Conservation (phyloP, 768 basidiomycete genomes). For the Podaxis carcinomalis region DNA sequence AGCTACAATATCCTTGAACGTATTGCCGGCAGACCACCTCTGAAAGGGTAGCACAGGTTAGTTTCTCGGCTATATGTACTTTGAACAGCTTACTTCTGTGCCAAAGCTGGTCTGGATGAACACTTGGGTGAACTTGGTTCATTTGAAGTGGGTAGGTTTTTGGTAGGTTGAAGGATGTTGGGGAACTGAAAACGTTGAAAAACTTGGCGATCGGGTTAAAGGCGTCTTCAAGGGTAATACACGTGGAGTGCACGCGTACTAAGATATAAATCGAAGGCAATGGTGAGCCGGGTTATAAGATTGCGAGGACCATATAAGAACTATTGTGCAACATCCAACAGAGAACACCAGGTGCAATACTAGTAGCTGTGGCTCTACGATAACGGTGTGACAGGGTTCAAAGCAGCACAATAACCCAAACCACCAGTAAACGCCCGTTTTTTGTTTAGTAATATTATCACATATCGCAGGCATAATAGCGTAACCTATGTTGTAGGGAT, state of each 20-base stretch:
- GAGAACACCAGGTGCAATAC: not conserved
- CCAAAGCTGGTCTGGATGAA: constrained; percentile 5
- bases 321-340: not conserved
- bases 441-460: not conserved
- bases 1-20: constrained; percentile 10
- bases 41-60: not conserved
- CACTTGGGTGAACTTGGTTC: not conserved
- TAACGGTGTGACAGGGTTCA: not conserved
- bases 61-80: not conserved
- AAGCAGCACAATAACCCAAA: not conserved
- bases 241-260: constrained; percentile 12
- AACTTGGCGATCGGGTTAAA: constrained; percentile 1
- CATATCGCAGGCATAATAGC: not conserved
- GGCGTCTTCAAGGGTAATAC: constrained; percentile 11
- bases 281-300: not conserved
- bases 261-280: constrained; percentile 9
- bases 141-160: not conserved
- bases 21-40: constrained; percentile 11
- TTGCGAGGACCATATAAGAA: not conserved
- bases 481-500: not conserved
- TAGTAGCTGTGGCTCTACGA: not conserved
- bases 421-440: not conserved
- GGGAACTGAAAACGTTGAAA: constrained; percentile 6
- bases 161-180: not conserved
- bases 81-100: not conserved